Percentiles rank a stretch among this genome's conserved stretches.
These are phyloP conservation scores for Talaromyces funiculosus DNA, from an alignment of 2,329 filamentous ascomycete genomes.

Conservation along the genomic window DNA sequence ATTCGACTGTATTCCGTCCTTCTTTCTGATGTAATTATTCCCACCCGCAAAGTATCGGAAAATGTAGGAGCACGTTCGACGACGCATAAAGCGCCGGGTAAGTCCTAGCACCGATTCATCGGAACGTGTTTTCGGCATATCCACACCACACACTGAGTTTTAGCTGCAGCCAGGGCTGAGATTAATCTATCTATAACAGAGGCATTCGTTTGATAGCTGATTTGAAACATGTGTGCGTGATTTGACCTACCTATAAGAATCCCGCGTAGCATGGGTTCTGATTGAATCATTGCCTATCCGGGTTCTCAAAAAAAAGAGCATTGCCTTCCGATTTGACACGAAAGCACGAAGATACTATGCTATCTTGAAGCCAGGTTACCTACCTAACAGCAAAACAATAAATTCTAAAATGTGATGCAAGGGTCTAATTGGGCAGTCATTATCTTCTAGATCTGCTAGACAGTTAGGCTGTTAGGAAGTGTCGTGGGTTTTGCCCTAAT, in stretches of 20 bases:
- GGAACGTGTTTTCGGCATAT: slow-evolving; percentile 5
- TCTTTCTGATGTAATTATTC: background rate
- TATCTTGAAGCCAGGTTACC: background rate
- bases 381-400: background rate
- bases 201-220: background rate
- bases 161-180: background rate
- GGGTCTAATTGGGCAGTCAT: background rate
- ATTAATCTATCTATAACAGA: background rate
- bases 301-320: background rate
- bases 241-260: background rate
- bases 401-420: background rate
- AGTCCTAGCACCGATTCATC: background rate
- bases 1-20: background rate
- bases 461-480: too few relatives aligned
- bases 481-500: slow-evolving; percentile 8
- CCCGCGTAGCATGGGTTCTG: background rate
- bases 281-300: background rate
- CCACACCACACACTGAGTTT: background rate
- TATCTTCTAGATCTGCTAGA: background rate
- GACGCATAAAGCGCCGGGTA: background rate
- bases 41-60: background rate
- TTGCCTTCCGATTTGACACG: background rate
- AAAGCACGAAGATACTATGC: background rate
- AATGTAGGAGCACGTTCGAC: slow-evolving; percentile 2
- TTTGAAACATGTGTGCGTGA: background rate